A percentile compares a stretch with the other conserved stretches of the same genome.
phyloP scores from a whole-genome alignment of 2,329 filamentous ascomycete species.

The Hawksworthiomyces lignivorus region DNA sequence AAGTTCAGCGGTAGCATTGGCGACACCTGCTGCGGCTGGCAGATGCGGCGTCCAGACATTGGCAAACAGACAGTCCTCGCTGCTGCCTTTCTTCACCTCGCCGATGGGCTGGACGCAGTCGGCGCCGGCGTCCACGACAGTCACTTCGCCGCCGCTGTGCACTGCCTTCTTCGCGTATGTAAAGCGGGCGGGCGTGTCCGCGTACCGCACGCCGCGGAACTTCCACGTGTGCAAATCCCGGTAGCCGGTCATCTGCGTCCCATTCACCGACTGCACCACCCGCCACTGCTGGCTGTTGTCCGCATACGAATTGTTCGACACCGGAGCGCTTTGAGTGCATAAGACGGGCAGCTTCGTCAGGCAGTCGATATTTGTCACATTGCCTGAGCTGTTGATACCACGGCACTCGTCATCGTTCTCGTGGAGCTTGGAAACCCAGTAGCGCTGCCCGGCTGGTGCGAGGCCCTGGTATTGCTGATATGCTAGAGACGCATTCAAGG shows the following conservation, averaged over 20 bases:
- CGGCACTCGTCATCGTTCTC: constrained; percentile 14
- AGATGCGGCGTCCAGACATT: constrained; percentile 32
- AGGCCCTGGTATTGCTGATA: constrained; percentile 19
- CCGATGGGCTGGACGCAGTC: constrained; percentile 25
- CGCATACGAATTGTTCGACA: constrained; percentile 16
- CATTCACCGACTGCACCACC: constrained; percentile 18
- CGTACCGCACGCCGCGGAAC: constrained; percentile 26
- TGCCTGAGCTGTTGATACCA: constrained; percentile 24
- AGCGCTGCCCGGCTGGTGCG: constrained; percentile 15
- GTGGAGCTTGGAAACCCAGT: constrained; percentile 18
- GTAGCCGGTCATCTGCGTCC: constrained; percentile 23
- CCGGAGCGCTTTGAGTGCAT: constrained; percentile 24
- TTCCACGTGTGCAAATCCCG: constrained; percentile 25
- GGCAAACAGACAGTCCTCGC: constrained; percentile 28
- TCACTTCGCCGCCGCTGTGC: constrained; percentile 19
- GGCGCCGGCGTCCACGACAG: constrained; percentile 21
- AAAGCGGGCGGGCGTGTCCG: constrained; percentile 20
- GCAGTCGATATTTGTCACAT: constrained; percentile 27
- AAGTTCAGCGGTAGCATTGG: constrained; percentile 13
- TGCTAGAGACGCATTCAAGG: constrained; percentile 15
- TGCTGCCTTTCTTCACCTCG: constrained; percentile 22
- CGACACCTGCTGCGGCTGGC: constrained; percentile 13
- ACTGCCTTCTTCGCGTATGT: constrained; percentile 18
- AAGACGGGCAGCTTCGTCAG: constrained; percentile 19
- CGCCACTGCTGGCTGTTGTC: constrained; percentile 20